Conservation (phyloP, 768 basidiomycete genomes). For the Cubamyces sp. region DNA sequence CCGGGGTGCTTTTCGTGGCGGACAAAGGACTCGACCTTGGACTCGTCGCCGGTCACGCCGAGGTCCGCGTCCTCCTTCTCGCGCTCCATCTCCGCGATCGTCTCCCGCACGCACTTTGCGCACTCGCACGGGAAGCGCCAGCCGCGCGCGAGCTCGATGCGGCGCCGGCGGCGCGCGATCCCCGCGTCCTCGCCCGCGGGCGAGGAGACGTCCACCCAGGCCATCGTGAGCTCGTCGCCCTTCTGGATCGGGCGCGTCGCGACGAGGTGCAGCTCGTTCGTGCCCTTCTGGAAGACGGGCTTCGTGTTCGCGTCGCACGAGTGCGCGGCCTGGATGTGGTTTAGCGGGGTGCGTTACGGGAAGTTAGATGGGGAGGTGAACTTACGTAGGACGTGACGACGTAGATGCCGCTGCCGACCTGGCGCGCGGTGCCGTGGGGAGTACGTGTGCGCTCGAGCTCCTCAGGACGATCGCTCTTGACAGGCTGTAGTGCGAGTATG, state of each 20-base stretch:
- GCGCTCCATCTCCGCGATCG: constrained; percentile 18
- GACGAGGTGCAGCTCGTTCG: constrained; percentile 69
- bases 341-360: neutral
- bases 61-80: constrained; percentile 35
- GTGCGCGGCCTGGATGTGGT: constrained; percentile 55
- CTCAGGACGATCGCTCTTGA: constrained; percentile 59
- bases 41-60: constrained; percentile 52
- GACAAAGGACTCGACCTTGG: constrained; percentile 47
- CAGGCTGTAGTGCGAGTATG: constrained; percentile 47
- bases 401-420: constrained; percentile 79
- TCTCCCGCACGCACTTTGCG: constrained; percentile 62
- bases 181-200: constrained; percentile 53
- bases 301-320: constrained; percentile 73
- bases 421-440: constrained; percentile 72
- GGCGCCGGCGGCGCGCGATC: constrained; percentile 65
- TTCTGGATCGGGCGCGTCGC: constrained; percentile 68
- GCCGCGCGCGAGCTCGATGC: constrained; percentile 76
- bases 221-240: constrained; percentile 76
- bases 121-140: constrained; percentile 85
- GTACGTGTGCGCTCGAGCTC: constrained; percentile 77
- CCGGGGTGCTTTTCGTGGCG: constrained; percentile 24
- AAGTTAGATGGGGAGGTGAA: neutral
- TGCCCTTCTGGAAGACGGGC: constrained; percentile 67
- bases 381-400: constrained; percentile 73
- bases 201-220: constrained; percentile 72